Evolutionary conservation across 192 early-diverging fungal genomes (phyloP).

Genomic region (Radiomyces spectabilis): DNA sequence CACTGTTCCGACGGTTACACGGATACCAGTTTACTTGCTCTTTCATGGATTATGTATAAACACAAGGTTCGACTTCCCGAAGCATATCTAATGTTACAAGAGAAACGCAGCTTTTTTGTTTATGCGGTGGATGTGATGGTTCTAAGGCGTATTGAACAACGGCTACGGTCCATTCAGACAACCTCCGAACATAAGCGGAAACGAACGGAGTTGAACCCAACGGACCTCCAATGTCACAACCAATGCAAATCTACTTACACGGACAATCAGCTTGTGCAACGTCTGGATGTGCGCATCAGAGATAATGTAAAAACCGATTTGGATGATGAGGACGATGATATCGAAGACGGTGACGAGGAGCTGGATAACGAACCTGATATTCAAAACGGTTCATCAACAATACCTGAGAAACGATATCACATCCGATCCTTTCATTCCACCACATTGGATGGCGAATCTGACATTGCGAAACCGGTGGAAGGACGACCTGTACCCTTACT

Average conservation of each 20-base stretch:
- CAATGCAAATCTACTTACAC: neutral
- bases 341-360: neutral
- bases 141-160: conserved; percentile 34
- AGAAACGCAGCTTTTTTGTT: conserved; percentile 50
- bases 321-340: no score
- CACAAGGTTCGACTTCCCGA: conserved; percentile 35
- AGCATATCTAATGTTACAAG: conserved; percentile 46
- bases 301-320: no score
- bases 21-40: conserved; percentile 38
- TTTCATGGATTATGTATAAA: conserved; percentile 43
- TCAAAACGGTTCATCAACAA: no score
- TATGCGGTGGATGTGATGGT: conserved; percentile 38
- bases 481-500: neutral
- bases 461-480: no score
- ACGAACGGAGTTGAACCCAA: neutral
- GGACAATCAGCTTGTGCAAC: no score
- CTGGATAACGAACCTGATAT: neutral
- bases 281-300: no score
- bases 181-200: conserved; percentile 6
- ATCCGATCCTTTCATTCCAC: no score
- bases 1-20: conserved; percentile 55
- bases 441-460: no score
- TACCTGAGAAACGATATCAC: no score
- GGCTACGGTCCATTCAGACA: neutral
- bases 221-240: no score